phyloP scores from a whole-genome alignment of 1,139 yeast species.

The Nakaseomyces nivariensis region DNA sequence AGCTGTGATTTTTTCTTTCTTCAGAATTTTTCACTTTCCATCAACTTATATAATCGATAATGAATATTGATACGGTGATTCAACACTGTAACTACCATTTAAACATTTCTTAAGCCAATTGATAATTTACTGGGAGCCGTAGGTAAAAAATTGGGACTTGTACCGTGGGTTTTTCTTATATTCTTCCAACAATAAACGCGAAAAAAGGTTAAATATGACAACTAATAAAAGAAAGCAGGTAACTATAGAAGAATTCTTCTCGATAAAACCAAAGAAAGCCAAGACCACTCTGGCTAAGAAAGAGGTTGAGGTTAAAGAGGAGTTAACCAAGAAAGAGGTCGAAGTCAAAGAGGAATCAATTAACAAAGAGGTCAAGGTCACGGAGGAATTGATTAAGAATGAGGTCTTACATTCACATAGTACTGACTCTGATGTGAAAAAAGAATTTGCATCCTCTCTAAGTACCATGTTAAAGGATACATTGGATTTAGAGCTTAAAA shows the following conservation, averaged over 20 bases:
- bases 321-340: neutral
- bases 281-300: slow-evolving; percentile 2
- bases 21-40: too few species aligned
- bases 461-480: slow-evolving; percentile 44
- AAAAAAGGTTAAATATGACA: neutral
- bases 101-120: neutral
- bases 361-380: neutral
- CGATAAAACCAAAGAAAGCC: slow-evolving; percentile 6
- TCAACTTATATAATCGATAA: too few species aligned
- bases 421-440: slow-evolving; percentile 7
- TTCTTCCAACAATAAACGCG: neutral
- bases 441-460: slow-evolving; percentile 44
- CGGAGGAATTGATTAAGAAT: neutral
- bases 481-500: slow-evolving; percentile 55
- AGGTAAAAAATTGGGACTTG: too few species aligned
- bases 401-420: neutral
- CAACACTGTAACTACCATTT: too few species aligned
- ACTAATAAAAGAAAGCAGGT: slow-evolving; percentile 11
- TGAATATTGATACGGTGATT: too few species aligned
- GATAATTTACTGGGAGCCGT: too few species aligned
- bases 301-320: neutral
- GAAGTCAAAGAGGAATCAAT: too few species aligned
- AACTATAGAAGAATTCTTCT: slow-evolving; percentile 17
- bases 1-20: neutral
- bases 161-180: too few species aligned